Base-by-base conservation (phyloP, 345 rosid genomes). In the Aquilaria sinensis region DNA sequence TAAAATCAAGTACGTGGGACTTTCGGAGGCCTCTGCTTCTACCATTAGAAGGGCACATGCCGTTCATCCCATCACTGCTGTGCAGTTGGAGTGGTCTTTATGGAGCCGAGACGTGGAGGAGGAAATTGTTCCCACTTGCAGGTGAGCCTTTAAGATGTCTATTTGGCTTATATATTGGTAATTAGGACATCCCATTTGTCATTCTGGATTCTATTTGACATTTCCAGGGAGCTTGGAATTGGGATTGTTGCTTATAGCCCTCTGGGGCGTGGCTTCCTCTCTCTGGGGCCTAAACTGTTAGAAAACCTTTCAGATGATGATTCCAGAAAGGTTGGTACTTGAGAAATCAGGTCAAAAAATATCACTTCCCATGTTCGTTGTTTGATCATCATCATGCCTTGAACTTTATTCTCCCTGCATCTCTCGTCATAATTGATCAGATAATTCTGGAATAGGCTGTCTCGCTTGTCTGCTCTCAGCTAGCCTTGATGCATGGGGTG, bases 11-110 rank as follows among this genome's bases (percentile, higher is more conserved):
- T 85, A 85, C 51, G 60, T 84, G 0, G 96, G 89, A 51, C 64
- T 90, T 12, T 85, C 92, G 0, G 89, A 90, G 76, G 96, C 92
- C 46, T 90, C 92, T 11, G 86, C 90, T 16, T 82, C 95, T 31
- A 85, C 92, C 31, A 87, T 90, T 56, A 82, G 87, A 74, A 69
- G 97, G 59, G 97, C 92, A 14, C 92, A 87, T 65, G 89, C 84
- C 31, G 81, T 87, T 73, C 97, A 87, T 56, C 96, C 96, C 0
- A 68, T 87, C 33, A 87, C 85, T 10, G 90, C 86, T 2, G 76
- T 87, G 11, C 90, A 87, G 52, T 67, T 85, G 43, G 97, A 87
- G 61, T 87, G 96, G 97, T 87, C 96, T 1, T 70, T 90, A 51
- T 87, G 92, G 96, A 57, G 86, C 0, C 78, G 97, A 73, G 97